A percentile compares a stretch with the other conserved stretches of the same genome.
Evolutionary conservation across 768 basidiomycete species (phyloP).

Genomic region (Agrocybe praecox): DNA sequence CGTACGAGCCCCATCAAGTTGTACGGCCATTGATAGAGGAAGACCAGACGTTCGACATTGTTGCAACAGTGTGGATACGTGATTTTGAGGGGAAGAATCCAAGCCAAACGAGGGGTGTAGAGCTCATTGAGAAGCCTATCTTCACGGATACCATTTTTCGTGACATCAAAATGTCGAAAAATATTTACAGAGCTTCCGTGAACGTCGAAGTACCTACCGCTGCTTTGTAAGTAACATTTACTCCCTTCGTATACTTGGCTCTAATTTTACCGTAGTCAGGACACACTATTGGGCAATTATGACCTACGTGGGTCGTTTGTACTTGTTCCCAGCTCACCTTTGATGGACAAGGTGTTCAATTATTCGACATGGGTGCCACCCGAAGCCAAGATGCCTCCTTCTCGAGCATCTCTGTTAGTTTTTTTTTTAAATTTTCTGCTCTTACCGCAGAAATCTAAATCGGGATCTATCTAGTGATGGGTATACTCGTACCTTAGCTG

Average conservation of each 20-base stretch:
- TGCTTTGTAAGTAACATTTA: constrained; percentile 28
- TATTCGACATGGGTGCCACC: constrained; percentile 34
- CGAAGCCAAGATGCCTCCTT: constrained; percentile 22
- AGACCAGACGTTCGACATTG: constrained; percentile 15
- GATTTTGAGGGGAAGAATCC: background rate
- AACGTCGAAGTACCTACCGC: constrained; percentile 29
- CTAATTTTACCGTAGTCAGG: constrained; percentile 17
- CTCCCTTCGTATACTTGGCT: background rate
- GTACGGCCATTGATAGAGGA: constrained; percentile 16
- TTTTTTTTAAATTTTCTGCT: too few species aligned
- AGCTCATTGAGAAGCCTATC: constrained; percentile 12
- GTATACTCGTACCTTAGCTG: constrained; percentile 14
- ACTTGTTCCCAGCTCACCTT: constrained; percentile 32
- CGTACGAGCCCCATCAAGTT: constrained; percentile 10
- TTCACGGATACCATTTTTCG: constrained; percentile 32
- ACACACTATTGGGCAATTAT: constrained; percentile 23
- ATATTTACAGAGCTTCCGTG: constrained; percentile 22
- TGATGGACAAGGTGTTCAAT: constrained; percentile 25
- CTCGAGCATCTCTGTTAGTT: constrained; percentile 31
- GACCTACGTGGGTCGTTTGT: constrained; percentile 40
- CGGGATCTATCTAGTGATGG: constrained; percentile 2
- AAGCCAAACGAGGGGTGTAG: background rate
- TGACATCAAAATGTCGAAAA: constrained; percentile 26
- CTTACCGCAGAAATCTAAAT: too few species aligned
- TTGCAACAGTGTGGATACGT: constrained; percentile 19